phyloP scores from a whole-genome alignment of 73 alveolate genomes.

The Paramecium sonneborni region DNA sequence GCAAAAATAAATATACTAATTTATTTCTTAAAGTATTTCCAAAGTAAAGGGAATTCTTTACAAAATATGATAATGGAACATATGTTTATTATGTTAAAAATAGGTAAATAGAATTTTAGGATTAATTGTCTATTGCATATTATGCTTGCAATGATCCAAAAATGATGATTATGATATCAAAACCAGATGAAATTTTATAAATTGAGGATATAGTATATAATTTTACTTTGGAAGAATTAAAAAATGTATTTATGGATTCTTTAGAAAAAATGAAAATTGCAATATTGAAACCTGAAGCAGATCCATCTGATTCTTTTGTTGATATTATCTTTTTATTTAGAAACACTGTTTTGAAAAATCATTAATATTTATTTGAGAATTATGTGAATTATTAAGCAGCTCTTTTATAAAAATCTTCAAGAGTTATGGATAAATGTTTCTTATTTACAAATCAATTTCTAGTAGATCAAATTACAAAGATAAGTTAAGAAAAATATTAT shows the following conservation, averaged over 20 bases:
- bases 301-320: neutral
- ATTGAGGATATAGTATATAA: neutral
- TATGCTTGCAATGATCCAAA: constrained; percentile 41
- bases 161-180: neutral
- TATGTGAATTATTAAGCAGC: constrained; percentile 11
- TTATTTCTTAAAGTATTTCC: neutral
- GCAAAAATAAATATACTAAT: neutral
- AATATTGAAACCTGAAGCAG: neutral
- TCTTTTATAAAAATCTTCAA: neutral
- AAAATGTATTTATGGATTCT: neutral
- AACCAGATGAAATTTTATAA: constrained; percentile 24
- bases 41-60: neutral
- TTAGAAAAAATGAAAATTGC: neutral
- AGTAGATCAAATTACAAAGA: neutral
- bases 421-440: neutral
- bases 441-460: neutral
- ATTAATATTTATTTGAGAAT: neutral
- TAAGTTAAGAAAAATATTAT: neutral
- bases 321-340: neutral
- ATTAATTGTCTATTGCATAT: constrained; percentile 51
- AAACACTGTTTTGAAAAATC: neutral
- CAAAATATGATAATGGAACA: neutral
- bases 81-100: neutral
- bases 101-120: neutral
- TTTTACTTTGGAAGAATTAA: neutral